Percentiles rank a stretch among this genome's conserved stretches.
Conservation (phyloP, 371 early-diverging fungal species). For the Amoeboaphelidium protococcarum region DNA sequence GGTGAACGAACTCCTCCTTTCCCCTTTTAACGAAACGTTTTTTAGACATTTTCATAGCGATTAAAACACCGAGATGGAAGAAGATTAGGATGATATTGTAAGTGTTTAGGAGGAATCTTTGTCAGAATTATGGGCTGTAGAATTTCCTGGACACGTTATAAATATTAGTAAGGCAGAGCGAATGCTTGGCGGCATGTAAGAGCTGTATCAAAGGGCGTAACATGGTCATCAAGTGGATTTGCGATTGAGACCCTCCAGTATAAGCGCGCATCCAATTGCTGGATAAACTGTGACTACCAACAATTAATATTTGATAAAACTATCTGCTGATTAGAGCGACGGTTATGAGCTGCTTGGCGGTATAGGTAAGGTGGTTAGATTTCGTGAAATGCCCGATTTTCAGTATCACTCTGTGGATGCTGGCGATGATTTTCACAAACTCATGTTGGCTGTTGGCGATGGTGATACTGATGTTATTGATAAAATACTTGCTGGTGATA, state of each 20-base stretch:
- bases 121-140: too few relatives aligned
- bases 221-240: neutral
- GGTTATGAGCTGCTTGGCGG: neutral
- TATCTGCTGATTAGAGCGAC: neutral
- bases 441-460: neutral
- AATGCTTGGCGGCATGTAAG: neutral
- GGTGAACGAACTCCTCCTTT: too few relatives aligned
- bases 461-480: too few relatives aligned
- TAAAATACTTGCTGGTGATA: too few relatives aligned
- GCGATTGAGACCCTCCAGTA: neutral
- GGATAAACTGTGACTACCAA: neutral
- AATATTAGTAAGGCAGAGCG: too few relatives aligned
- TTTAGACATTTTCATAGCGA: too few relatives aligned
- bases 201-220: neutral
- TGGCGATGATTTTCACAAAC: neutral
- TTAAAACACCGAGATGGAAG: too few relatives aligned
- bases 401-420: neutral
- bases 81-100: too few relatives aligned
- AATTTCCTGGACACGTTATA: too few relatives aligned
- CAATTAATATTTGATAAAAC: neutral
- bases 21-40: too few relatives aligned
- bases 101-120: too few relatives aligned
- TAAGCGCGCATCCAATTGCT: neutral
- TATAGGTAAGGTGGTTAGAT: neutral
- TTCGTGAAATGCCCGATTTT: neutral